Conservation (phyloP, 768 basidiomycete genomes). For the Porphyrellus cyaneotinctus region DNA sequence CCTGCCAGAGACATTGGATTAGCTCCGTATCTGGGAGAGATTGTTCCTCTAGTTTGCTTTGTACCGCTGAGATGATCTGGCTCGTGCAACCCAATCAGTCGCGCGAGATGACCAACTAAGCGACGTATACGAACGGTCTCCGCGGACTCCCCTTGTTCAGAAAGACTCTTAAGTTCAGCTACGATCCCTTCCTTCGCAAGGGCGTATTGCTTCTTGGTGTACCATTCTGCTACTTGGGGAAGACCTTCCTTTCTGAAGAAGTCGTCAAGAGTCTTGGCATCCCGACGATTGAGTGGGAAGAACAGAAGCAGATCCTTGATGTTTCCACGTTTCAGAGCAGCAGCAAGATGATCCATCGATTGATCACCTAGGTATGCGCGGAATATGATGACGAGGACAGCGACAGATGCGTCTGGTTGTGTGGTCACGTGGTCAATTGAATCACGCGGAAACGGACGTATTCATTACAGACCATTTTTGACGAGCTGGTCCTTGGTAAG, state of each 20-base stretch:
- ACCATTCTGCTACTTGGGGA: slow-evolving; percentile 86
- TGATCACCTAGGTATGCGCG: slow-evolving; percentile 77
- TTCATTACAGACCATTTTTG: slow-evolving; percentile 69
- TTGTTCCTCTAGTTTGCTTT: slow-evolving; percentile 65
- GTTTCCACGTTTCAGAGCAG: slow-evolving; percentile 76
- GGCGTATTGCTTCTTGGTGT: slow-evolving; percentile 83
- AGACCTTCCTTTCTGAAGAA: slow-evolving; percentile 83
- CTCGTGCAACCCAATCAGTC: slow-evolving; percentile 9
- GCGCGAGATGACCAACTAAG: background rate
- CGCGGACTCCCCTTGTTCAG: slow-evolving; percentile 61
- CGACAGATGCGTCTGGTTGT: slow-evolving; percentile 65
- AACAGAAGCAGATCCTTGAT: slow-evolving; percentile 83
- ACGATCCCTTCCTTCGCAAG: slow-evolving; percentile 76
- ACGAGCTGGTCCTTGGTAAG: slow-evolving; percentile 92
- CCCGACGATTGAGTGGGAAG: slow-evolving; percentile 83
- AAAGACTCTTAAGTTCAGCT: slow-evolving; percentile 63
- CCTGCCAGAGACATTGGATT: slow-evolving; percentile 88
- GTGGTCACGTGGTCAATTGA: slow-evolving; percentile 8
- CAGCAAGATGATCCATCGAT: slow-evolving; percentile 85
- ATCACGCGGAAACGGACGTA: background rate
- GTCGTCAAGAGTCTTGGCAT: slow-evolving; percentile 69
- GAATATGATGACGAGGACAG: slow-evolving; percentile 74
- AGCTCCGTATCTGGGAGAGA: slow-evolving; percentile 86
- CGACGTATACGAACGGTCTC: slow-evolving; percentile 52
- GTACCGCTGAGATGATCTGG: slow-evolving; percentile 76